phyloP scores from a whole-genome alignment of 306 rosid species.

The Cucurbita maxima region DNA sequence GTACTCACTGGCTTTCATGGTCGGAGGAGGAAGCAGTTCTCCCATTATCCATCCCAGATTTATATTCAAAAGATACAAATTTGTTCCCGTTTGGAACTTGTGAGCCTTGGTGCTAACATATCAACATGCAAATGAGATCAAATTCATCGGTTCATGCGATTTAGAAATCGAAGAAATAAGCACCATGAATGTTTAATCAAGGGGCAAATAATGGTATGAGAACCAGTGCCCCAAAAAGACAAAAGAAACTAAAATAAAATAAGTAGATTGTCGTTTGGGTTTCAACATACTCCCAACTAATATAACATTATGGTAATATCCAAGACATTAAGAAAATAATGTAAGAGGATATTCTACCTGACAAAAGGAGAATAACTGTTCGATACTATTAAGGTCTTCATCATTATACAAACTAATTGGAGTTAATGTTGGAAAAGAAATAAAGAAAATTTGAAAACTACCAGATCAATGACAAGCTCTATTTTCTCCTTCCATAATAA shows the following conservation, averaged over 20 bases:
- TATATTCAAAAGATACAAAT: conserved; percentile 86
- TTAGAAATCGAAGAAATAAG: background rate
- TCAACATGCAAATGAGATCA: conserved; percentile 6
- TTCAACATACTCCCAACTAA: background rate
- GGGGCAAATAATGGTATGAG: background rate
- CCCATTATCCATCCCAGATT: conserved; percentile 98
- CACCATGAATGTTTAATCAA: background rate
- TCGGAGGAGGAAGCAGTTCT: conserved; percentile 94
- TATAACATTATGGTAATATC: background rate
- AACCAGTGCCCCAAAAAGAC: background rate
- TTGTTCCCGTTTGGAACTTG: conserved; percentile 79
- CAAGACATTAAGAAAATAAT: background rate
- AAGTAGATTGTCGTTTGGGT: background rate
- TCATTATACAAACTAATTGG: background rate
- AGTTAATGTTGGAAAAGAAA: background rate
- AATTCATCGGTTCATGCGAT: conserved; percentile 1
- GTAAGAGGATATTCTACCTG: background rate
- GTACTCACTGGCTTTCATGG: conserved; percentile 88
- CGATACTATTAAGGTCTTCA: background rate
- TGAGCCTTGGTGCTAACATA: conserved; percentile 87
- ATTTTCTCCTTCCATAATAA: conserved; percentile 85
- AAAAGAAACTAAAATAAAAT: background rate
- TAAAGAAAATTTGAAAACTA: conserved; percentile 12
- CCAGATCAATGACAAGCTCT: conserved; percentile 90
- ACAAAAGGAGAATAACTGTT: background rate